Base-by-base conservation (phyloP, 768 basidiomycete species). In the Amanita brunnescens region DNA sequence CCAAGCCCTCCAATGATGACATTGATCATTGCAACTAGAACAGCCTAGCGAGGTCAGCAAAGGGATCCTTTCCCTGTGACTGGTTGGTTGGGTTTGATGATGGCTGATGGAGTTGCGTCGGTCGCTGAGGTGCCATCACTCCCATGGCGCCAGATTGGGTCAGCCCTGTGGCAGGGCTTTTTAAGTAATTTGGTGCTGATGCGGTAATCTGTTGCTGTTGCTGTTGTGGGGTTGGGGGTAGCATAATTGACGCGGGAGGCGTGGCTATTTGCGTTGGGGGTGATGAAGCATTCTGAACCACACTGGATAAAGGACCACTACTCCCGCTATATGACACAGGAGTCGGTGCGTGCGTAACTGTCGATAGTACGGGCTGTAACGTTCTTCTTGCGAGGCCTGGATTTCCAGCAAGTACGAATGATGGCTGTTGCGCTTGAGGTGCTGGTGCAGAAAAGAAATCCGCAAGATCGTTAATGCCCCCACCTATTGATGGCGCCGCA, bases 41-140 rank as follows among this genome's bases (percentile, higher is more conserved):
- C 49, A 91, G 66, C 16, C 83, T 83, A 2, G 76, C 87, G 32
- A 91, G 71, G 67, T 91, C 89, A 5, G 87, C 87, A 59, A 91
- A 91, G 37, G 90, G 89, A 64, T 91, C 89, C 62, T 87, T 91
- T 51, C 68, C 72, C 55, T 77, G 74, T 39, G 63, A 58, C 55
- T 68, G 41, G 34, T 34, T 55, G 9, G 47, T 10, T 40, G 24
- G 37, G 29, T 24, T 33, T n/a, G 38, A 49, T 12, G 47, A 7
- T n/a, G 49, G 44, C 40, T 49, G 59, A 47, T 58, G 68, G 9
- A 53, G 44, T 20, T 55, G 61, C 16, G 29, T 46, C 41, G 55
- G 20, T 20, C 52, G 43, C n/a, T 50, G 58, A 7, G 45, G 43
- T 6, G 54, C 10, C 44, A 49, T 33, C 12, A 35, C 12, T 39